A percentile compares a stretch with the other conserved stretches of the same genome.
Evolutionary conservation across 2,329 filamentous ascomycete genomes (phyloP).

Genomic region (Chaetomium strumarium): DNA sequence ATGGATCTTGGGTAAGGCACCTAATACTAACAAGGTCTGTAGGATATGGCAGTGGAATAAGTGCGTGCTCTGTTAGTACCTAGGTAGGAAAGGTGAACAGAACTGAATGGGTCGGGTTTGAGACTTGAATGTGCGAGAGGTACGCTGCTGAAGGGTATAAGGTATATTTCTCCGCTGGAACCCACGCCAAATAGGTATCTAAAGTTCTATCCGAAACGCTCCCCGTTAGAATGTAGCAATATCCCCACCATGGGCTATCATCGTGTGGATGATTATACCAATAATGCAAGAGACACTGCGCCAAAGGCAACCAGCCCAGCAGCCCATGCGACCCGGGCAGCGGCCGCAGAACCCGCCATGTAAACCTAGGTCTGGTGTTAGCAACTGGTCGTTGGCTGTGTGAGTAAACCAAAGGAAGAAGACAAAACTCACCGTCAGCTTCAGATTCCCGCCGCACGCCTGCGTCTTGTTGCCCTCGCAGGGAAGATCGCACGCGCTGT

Average conservation of each 20-base stretch:
- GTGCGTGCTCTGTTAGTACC: background rate
- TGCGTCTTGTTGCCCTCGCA: conserved; percentile 49
- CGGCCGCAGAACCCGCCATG: conserved; percentile 6
- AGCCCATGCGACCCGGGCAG: conserved; percentile 1
- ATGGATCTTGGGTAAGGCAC: conserved; percentile 41
- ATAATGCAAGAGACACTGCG: background rate
- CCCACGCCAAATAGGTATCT: conserved; percentile 1
- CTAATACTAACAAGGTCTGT: no score
- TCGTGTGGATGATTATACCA: no score
- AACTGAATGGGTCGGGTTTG: conserved; percentile 1
- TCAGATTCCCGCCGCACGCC: conserved; percentile 49
- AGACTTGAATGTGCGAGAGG: background rate
- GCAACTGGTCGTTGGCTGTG: background rate
- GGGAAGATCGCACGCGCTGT: conserved; percentile 43
- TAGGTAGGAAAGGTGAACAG: background rate
- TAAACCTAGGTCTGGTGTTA: conserved; percentile 10
- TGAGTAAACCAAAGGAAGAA: background rate
- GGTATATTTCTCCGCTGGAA: conserved; percentile 4
- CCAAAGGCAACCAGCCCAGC: conserved; percentile 5
- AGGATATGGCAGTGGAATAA: background rate
- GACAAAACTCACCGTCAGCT: conserved; percentile 35
- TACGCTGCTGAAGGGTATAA: conserved; percentile 7
- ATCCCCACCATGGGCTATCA: background rate
- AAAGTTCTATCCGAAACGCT: background rate
- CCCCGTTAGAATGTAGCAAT: background rate